Percentiles rank a stretch among this genome's conserved stretches.
phyloP scores from a whole-genome alignment of 441 rosid genomes.

The Aquilaria agallochum region DNA sequence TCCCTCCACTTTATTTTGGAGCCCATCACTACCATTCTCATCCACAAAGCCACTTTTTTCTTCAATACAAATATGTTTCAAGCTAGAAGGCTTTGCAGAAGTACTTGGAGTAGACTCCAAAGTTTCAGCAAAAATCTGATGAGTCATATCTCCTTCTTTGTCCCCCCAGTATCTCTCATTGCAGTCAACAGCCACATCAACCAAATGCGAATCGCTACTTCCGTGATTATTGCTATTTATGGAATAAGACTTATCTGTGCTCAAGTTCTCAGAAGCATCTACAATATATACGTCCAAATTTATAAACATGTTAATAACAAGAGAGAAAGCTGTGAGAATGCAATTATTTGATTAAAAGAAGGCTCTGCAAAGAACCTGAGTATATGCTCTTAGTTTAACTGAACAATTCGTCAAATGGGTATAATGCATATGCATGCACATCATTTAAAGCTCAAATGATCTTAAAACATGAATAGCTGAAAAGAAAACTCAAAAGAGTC shows the following conservation, averaged over 20 bases:
- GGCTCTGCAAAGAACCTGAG: neutral
- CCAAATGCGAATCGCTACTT: slow-evolving; percentile 15
- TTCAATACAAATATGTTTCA: slow-evolving; percentile 2
- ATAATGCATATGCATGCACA: too few species aligned
- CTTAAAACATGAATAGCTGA: too few species aligned
- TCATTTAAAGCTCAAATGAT: too few species aligned
- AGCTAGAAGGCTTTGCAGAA: slow-evolving; percentile 9
- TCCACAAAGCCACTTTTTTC: slow-evolving; percentile 21
- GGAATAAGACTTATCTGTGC: slow-evolving; percentile 10
- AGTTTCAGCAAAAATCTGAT: slow-evolving; percentile 8
- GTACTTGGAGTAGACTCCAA: slow-evolving; percentile 11
- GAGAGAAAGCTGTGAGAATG: neutral
- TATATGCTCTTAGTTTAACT: too few species aligned
- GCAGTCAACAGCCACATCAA: slow-evolving; percentile 6
- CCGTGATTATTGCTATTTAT: slow-evolving; percentile 1
- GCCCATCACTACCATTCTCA: slow-evolving; percentile 25
- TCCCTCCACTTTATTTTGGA: slow-evolving; percentile 1
- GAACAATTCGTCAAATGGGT: too few species aligned
- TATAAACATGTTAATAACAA: neutral
- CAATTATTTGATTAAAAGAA: neutral
- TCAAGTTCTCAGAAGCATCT: slow-evolving; percentile 20
- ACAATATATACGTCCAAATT: neutral
- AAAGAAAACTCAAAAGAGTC: neutral
- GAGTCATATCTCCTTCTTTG: slow-evolving; percentile 14
- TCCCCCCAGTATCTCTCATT: slow-evolving; percentile 11